Percentiles rank a stretch among this genome's conserved stretches.
Evolutionary conservation across 345 rosid species (phyloP).

Genomic region (Melaleuca alternifolia): DNA sequence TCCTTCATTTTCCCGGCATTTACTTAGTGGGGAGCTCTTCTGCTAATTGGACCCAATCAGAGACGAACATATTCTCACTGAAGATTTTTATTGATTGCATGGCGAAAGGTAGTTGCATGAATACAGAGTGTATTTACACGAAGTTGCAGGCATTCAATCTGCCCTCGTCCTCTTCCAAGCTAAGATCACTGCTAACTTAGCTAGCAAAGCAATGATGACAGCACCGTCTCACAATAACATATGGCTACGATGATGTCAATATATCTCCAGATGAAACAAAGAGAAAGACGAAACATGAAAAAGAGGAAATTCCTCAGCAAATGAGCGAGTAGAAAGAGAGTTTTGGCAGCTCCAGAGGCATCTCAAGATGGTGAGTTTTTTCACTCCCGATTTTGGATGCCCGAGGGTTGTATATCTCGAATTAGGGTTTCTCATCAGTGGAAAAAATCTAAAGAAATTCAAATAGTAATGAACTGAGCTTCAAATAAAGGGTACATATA

Average conservation of each 20-base stretch:
- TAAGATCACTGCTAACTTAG: background rate
- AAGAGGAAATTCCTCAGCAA: background rate
- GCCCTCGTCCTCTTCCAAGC: background rate
- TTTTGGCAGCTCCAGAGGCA: background rate
- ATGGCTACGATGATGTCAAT: background rate
- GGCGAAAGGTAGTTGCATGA: background rate
- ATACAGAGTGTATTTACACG: background rate
- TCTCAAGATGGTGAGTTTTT: background rate
- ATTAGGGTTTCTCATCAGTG: background rate
- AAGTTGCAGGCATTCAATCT: background rate
- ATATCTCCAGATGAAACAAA: background rate
- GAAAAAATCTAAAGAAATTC: background rate
- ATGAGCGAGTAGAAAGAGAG: background rate
- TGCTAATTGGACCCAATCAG: background rate
- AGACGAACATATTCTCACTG: background rate
- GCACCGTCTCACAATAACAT: background rate
- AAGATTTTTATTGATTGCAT: background rate
- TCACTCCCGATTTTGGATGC: background rate
- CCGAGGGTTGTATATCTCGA: background rate
- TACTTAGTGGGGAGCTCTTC: background rate
- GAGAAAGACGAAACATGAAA: background rate
- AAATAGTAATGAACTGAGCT: background rate
- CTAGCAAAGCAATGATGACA: background rate
- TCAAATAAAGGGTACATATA: background rate
- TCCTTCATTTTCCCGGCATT: background rate